Evolutionary conservation across 129 eudicot genomes (phyloP).

Genomic region (Calendula officinalis): DNA sequence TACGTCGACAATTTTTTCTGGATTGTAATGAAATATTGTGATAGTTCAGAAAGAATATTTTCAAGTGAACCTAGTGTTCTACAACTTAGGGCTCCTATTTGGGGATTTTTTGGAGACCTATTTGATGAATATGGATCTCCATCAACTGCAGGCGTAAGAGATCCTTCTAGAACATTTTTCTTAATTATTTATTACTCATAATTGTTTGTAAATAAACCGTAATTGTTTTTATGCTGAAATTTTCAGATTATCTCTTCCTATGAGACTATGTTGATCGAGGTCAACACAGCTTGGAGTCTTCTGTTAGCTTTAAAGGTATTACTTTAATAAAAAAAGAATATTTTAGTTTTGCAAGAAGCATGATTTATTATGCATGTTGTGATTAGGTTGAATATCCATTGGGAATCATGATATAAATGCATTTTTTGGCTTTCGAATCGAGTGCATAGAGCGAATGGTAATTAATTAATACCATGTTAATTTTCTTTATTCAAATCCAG

Average conservation of each 20-base stretch:
- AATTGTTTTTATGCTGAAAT: constrained; percentile 15
- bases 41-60: constrained; percentile 88
- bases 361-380: constrained; percentile 1
- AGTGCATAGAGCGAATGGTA: constrained; percentile 99
- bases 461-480: background rate
- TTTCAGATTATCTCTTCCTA: constrained; percentile 86
- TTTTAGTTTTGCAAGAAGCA: background rate
- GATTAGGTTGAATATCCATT: constrained; percentile 83
- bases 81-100: constrained; percentile 93
- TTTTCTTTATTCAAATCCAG: constrained; percentile 7
- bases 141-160: constrained; percentile 95
- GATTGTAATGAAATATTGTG: constrained; percentile 91
- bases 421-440: constrained; percentile 96
- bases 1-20: constrained; percentile 81
- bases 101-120: constrained; percentile 99
- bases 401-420: constrained; percentile 99
- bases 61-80: constrained; percentile 87
- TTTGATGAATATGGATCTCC: constrained; percentile 99
- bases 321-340: no score
- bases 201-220: background rate
- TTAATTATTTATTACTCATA: background rate
- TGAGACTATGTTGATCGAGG: constrained; percentile 99
- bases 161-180: background rate
- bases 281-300: constrained; percentile 96
- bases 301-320: constrained; percentile 95